Base-by-base conservation (phyloP, 163 green algal species). In the Scenedesmus sp. region DNA sequence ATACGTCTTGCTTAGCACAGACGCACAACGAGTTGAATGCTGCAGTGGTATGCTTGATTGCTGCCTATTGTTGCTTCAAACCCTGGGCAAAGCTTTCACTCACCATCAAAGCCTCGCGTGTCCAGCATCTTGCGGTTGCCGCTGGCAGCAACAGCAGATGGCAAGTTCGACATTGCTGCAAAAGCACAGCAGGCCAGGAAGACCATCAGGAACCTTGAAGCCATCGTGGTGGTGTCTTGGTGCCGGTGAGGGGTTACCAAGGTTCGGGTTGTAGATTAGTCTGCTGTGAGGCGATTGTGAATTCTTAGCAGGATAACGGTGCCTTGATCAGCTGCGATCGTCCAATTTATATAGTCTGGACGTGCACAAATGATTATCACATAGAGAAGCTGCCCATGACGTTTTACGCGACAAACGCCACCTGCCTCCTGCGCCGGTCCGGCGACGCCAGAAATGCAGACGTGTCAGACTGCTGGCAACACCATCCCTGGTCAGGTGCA, bases 121-220 rank as follows among this genome's bases (percentile, higher is more conserved):
- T 18, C 65, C 65, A 76, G 65, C 65, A 76, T 76, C 65, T 76
- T 76, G 65, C 65, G 65, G 65, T 76, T 76, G 65, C 65, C 65
- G 18, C 65, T 76, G 65, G 65, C 65, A 76, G 65, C 65, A 76
- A 30, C 65, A 76, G 30, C 65, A 76, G 65, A 76, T 40, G 65
- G 65, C 65, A 76, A 18, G 30, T 30, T 76, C 30, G 65, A 26
- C 65, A 40, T 37, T 20, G 65, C 65, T 40, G 40, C 65, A 18
- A 26, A 76, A 40, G 65, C 65, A 40, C 65, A 76, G 65, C 65
- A 76, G 12, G 65, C 30, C 30, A 76, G 30, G 30, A 76, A 76
- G 30, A 76, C 3, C 3, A 76, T 76, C 65, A 76, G 3, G 2
- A 10, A 22, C 65, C 30, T 76, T 40, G 65, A 76, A 40, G 65